Evolutionary conservation across 306 rosid genomes (phyloP), one percentile per base, ranked within the genome.

Genomic region (Fragaria nilgerrensis): DNA sequence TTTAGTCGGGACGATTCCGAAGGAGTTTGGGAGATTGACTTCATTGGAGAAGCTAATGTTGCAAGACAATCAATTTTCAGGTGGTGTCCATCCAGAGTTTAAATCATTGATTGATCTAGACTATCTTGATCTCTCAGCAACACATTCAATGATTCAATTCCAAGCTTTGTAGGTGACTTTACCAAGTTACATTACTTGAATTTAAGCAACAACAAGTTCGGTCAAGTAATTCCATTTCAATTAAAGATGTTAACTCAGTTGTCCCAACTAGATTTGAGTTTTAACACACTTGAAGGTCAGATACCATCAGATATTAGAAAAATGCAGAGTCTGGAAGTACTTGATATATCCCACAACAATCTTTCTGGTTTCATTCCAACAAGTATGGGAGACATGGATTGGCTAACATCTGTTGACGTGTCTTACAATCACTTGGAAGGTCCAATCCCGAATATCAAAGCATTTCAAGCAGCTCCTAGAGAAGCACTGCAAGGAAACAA

Each of bases 381-480:
- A 2, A 55, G 23, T 22, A 37, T 72, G 7, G 19, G 7, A 12
- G 9, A 22, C 3, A 56, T 56, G 68, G 13, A 25, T 1, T 47
- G 68, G 52, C 44, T 56, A 22, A 29, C 9, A 1, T 7, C 7
- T 3, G 47, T 49, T 9, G 62, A 71, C 39, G 19, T 50, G 7
- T 71, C 75, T 45, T 34, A 72, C 50, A 72, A 53, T 22, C 11
- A 52, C 17, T 72, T 72, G 32, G 65, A 72, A 58, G 76, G 76
- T 53, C 50, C 65, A 2, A 15, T 72, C 53, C 76, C 76, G 1
- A 52, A 72, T 29, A 29, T 0, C 17, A 52, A 9, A 9, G 49
- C 36, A 56, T 72, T 72, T 53, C 48, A 36, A 20, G 5, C 2
- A 1, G 63, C 75, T 72, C 29, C 47, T 13, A 7, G 3, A 27